These are phyloP conservation scores for Collybia sordida DNA, from an alignment of 768 basidiomycete genomes.

Conservation along the genomic window DNA sequence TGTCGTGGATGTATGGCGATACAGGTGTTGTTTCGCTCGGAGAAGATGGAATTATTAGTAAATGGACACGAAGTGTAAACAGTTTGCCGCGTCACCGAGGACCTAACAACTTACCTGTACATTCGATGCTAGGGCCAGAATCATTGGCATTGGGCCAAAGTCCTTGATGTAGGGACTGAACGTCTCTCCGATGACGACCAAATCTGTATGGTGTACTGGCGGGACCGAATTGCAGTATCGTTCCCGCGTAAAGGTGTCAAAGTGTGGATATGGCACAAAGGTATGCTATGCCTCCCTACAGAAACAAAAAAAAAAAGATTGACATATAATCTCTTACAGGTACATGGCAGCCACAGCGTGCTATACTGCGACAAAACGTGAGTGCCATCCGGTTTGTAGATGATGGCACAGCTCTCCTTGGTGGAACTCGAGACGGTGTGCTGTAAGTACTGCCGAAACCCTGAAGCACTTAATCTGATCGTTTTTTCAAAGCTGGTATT, in stretches of 20 bases:
- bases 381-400: slow-evolving; percentile 64
- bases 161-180: slow-evolving; percentile 50
- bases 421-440: slow-evolving; percentile 70
- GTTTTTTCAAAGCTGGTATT: slow-evolving; percentile 54
- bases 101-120: no score
- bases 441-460: slow-evolving; percentile 40
- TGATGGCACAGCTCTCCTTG: slow-evolving; percentile 61
- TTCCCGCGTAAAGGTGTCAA: slow-evolving; percentile 60
- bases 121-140: slow-evolving; percentile 36
- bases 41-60: slow-evolving; percentile 55
- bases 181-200: slow-evolving; percentile 32
- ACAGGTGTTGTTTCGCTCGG: slow-evolving; percentile 56
- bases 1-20: slow-evolving; percentile 62
- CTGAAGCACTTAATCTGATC: neutral
- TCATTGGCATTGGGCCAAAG: slow-evolving; percentile 56
- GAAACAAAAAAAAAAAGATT: no score
- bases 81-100: neutral
- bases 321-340: slow-evolving; percentile 31
- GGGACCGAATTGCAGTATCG: slow-evolving; percentile 62
- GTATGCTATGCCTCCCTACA: slow-evolving; percentile 23
- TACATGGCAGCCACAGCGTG: slow-evolving; percentile 63
- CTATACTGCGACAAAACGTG: slow-evolving; percentile 64
- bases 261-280: slow-evolving; percentile 63
- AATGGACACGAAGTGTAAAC: slow-evolving; percentile 59
- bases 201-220: slow-evolving; percentile 52